These are phyloP conservation scores for Blastobotrys illinoisensis DNA, from an alignment of 1,139 yeast genomes.

Conservation along the genomic window DNA sequence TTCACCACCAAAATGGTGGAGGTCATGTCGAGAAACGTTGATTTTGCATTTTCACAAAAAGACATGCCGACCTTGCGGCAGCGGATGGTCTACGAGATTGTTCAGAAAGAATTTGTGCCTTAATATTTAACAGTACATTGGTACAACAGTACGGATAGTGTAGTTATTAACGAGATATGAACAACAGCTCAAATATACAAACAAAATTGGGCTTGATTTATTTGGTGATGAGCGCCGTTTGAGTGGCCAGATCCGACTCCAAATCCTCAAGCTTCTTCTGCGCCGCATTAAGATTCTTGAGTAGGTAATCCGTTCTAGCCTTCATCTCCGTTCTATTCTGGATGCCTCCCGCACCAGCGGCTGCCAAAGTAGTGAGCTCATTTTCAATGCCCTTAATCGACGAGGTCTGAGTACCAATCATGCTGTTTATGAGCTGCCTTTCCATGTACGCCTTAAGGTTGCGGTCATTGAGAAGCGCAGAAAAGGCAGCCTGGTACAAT, in stretches of 20 bases:
- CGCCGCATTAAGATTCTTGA: slow-evolving; percentile 51
- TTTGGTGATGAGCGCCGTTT: neutral
- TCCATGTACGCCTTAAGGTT: slow-evolving; percentile 60
- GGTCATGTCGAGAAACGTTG: slow-evolving; percentile 44
- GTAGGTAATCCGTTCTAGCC: slow-evolving; percentile 58
- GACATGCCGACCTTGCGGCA: slow-evolving; percentile 69
- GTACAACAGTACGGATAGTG: neutral
- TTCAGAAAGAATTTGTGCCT: slow-evolving; percentile 7
- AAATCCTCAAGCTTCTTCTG: slow-evolving; percentile 40
- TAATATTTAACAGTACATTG: slow-evolving; percentile 2
- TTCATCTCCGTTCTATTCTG: slow-evolving; percentile 43
- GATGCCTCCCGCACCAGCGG: slow-evolving; percentile 35
- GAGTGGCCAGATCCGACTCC: slow-evolving; percentile 32
- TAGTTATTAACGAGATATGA: neutral
- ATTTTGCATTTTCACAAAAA: slow-evolving; percentile 52
- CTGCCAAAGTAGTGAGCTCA: slow-evolving; percentile 58
- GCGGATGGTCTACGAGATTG: slow-evolving; percentile 56
- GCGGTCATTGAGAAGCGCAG: slow-evolving; percentile 52
- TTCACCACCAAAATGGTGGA: slow-evolving; percentile 79
- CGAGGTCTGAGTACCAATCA: slow-evolving; percentile 55
- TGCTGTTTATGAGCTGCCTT: slow-evolving; percentile 48
- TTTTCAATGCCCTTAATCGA: slow-evolving; percentile 63
- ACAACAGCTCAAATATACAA: neutral
- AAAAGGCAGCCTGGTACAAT: slow-evolving; percentile 73
- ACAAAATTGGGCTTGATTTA: too few relatives aligned